Conservation (phyloP, 2,329 filamentous ascomycete species). For the Dactylellina cionopaga region DNA sequence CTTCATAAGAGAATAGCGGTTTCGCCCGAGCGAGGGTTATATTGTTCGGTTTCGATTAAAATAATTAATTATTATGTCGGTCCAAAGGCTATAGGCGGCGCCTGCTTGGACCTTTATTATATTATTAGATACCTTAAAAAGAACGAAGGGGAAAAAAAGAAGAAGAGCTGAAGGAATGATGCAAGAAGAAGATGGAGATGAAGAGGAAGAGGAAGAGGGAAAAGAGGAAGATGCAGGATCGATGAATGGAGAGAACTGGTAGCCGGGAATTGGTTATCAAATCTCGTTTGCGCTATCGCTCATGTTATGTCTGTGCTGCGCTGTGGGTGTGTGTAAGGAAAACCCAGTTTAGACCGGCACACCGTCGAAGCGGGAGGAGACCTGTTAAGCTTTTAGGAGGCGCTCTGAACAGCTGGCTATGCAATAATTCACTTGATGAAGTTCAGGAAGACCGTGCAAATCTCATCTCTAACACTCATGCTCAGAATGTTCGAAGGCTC, state of each 20-base stretch:
- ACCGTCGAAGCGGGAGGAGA: not conserved
- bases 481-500: slow-evolving; percentile 26
- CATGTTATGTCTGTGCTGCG: slow-evolving; percentile 1
- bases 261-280: slow-evolving; percentile 43
- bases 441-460: slow-evolving; percentile 15
- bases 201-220: slow-evolving; percentile 18
- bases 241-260: slow-evolving; percentile 18
- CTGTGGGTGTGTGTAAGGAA: not conserved
- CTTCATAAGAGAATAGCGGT: slow-evolving; percentile 51
- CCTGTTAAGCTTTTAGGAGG: slow-evolving; percentile 37
- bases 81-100: slow-evolving; percentile 12
- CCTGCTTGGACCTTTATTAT: slow-evolving; percentile 18
- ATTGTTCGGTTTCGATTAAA: not conserved
- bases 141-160: slow-evolving; percentile 32
- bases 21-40: slow-evolving; percentile 35
- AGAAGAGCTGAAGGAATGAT: slow-evolving; percentile 33
- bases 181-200: slow-evolving; percentile 2
- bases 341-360: slow-evolving; percentile 16
- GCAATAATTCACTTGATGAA: not conserved
- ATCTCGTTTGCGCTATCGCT: slow-evolving; percentile 38
- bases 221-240: slow-evolving; percentile 5
- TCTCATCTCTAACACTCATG: slow-evolving; percentile 52
- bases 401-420: slow-evolving; percentile 15
- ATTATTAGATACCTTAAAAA: slow-evolving; percentile 18
- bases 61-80: not conserved